phyloP scores from a whole-genome alignment of 1,139 yeast genomes.

The Schwanniomyces etchellsii region DNA sequence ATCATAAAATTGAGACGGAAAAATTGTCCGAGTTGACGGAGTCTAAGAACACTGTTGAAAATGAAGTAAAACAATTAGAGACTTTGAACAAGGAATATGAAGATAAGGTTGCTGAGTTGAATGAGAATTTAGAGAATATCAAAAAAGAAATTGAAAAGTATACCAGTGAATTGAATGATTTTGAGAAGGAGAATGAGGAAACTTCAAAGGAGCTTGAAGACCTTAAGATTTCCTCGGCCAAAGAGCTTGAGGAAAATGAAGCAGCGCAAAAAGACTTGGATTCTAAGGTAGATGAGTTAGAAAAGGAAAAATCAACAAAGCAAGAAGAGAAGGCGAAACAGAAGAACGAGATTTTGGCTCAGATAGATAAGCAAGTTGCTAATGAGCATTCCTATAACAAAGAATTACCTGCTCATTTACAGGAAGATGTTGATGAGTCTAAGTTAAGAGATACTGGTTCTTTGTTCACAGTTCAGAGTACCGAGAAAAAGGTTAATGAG shows the following conservation, averaged over 20 bases:
- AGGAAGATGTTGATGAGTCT: constrained; percentile 34
- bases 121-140: constrained; percentile 31
- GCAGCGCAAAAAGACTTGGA: constrained; percentile 27
- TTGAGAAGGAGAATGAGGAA: constrained; percentile 20
- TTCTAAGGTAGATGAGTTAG: constrained; percentile 24
- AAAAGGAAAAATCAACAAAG: constrained; percentile 23
- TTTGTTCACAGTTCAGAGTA: constrained; percentile 21
- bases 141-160: constrained; percentile 32
- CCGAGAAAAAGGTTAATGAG: constrained; percentile 13
- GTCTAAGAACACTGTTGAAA: constrained; percentile 30
- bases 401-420: constrained; percentile 51
- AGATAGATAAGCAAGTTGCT: constrained; percentile 30
- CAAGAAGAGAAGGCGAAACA: constrained; percentile 22
- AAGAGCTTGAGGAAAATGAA: constrained; percentile 21
- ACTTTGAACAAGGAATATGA: constrained; percentile 29
- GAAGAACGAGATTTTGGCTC: constrained; percentile 28
- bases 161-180: constrained; percentile 19
- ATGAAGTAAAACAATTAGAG: constrained; percentile 30
- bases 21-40: constrained; percentile 36
- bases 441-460: constrained; percentile 38
- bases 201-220: constrained; percentile 29
- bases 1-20: constrained; percentile 31
- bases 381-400: constrained; percentile 41
- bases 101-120: constrained; percentile 29
- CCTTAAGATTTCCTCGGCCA: constrained; percentile 19